These are phyloP conservation scores for Myriangium duriaei DNA, from an alignment of 2,329 filamentous ascomycete species.

Conservation along the genomic window DNA sequence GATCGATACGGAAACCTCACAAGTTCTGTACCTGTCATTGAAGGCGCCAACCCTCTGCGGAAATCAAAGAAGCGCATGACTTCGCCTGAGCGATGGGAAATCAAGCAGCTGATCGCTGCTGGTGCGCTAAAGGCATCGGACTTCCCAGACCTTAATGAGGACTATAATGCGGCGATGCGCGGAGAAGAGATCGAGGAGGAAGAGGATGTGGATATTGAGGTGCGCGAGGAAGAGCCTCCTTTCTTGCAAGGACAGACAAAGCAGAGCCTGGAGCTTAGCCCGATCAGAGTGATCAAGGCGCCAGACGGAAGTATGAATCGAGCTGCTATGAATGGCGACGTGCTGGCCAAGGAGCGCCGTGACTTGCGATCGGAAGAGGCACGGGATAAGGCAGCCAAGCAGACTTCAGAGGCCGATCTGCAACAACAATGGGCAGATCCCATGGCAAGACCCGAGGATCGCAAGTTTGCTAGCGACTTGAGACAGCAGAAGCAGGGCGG, in stretches of 20 bases:
- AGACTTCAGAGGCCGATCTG: conserved; percentile 66
- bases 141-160: conserved; percentile 88
- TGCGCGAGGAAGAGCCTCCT: conserved; percentile 89
- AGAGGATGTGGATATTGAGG: conserved; percentile 93
- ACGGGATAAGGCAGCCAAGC: conserved; percentile 63
- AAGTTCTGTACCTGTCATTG: conserved; percentile 49
- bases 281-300: conserved; percentile 92
- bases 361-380: conserved; percentile 82
- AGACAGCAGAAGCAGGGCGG: conserved; percentile 52
- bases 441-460: conserved; percentile 74
- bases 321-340: conserved; percentile 85
- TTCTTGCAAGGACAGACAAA: conserved; percentile 95
- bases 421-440: conserved; percentile 93
- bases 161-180: conserved; percentile 67
- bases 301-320: conserved; percentile 97
- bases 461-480: conserved; percentile 80
- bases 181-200: conserved; percentile 87
- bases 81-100: conserved; percentile 94
- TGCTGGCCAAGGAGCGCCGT: conserved; percentile 76
- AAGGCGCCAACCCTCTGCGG: conserved; percentile 42
- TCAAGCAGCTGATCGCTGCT: conserved; percentile 88
- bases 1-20: conserved; percentile 44
- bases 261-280: conserved; percentile 85
- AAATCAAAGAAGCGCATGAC: conserved; percentile 83
- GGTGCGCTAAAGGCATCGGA: conserved; percentile 86